Evolutionary conservation across 2,329 filamentous ascomycete species (phyloP).

Genomic region (Penicillium sp.): DNA sequence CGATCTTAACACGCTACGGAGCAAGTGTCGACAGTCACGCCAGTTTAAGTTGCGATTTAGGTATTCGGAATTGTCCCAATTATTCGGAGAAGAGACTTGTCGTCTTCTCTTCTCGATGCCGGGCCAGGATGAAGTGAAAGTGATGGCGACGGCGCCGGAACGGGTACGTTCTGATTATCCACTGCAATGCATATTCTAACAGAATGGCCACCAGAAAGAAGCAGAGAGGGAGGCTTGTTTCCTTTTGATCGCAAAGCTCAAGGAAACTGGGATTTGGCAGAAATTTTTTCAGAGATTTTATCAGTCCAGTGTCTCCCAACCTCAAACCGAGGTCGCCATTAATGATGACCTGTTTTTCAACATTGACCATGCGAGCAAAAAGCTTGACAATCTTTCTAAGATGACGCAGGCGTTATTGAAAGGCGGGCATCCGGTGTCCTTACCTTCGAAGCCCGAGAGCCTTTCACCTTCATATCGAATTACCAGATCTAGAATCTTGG

Average conservation of each 20-base stretch:
- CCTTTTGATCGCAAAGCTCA: not conserved
- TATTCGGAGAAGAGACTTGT: not conserved
- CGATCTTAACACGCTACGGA: not conserved
- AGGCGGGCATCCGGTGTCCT: not conserved
- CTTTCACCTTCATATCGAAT: not conserved
- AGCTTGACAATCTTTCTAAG: not conserved
- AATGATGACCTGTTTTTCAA: conserved; percentile 4
- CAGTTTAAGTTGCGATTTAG: not conserved
- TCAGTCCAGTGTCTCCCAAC: not conserved
- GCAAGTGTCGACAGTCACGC: not conserved
- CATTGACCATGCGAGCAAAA: conserved; percentile 1
- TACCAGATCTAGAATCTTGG: not conserved
- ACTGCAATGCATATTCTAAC: not conserved
- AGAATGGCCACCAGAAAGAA: not conserved
- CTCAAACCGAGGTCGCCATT: conserved; percentile 1
- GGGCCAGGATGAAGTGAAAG: not conserved
- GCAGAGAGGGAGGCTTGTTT: not conserved
- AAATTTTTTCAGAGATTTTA: not conserved
- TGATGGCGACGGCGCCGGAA: not conserved
- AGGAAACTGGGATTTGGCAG: not conserved
- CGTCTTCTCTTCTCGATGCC: not conserved
- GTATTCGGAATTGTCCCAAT: not conserved
- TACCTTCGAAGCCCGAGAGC: not conserved
- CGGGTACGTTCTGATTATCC: not conserved
- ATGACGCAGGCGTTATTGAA: too few relatives aligned